Evolutionary conservation across 257 asterid genomes (phyloP), one percentile per base, ranked within the genome.

Genomic region (Solanum etuberosum): DNA sequence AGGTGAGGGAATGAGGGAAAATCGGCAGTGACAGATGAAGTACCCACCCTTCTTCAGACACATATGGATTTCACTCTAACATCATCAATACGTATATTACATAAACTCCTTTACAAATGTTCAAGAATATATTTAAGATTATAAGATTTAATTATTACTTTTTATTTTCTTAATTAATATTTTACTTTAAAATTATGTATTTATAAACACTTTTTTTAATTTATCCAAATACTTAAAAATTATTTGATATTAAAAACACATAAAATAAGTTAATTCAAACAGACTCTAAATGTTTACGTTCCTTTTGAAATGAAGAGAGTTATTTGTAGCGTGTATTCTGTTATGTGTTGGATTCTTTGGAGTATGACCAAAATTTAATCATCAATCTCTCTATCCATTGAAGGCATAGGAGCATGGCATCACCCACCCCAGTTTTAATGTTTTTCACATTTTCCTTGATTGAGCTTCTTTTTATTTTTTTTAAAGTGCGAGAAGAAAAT

Each of bases 1-100:
- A 81, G 70, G 85, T 46, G 43, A 81, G 85, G 85, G 85, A 81
- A 54, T 81, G 85, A 81, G 85, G 85, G 70, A 81, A 81, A 31
- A 9, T 81, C 85, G 85, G 85, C 29, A 46, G 61, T 14, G 83
- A 76, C 83, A 38, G 83, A 38, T 6, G 54, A 29, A 37, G 83
- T 9, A 38, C 63, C 35, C 65, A 43, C 25, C 9, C 25, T 78
- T 18, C 42, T 81, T 29, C 85, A 81, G 43, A 48, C 46, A 81
- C 68, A 48, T 1, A 15, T 20, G 68, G 40, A 43, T 27, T 80
- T 80, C 40, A 80, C 40, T 43, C 38, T 7, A 20, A 20, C 85
- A 48, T 81, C 68, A 81, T 81, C 67, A 29, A 7, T 9, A 80
- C 83, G n/a, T 42, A 12, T 13, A 37, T 74, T 74, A 37, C 43